Evolutionary conservation across 805 yeast species (phyloP).

Genomic region (Candida incommunis): DNA sequence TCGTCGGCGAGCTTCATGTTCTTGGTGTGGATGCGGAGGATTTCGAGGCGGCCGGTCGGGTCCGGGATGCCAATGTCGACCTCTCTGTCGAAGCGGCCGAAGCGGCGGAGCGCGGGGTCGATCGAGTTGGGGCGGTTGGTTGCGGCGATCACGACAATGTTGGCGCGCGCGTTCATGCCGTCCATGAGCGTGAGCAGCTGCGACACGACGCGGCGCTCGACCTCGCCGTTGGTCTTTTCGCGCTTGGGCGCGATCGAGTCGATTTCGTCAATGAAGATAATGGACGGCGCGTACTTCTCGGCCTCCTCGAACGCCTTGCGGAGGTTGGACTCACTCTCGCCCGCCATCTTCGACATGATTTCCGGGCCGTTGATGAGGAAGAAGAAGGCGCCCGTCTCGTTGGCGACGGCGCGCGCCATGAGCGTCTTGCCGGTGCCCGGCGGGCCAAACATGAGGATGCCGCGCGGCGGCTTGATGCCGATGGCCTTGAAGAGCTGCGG

Average conservation of each 20-base stretch:
- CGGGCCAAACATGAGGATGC: conserved; percentile 97
- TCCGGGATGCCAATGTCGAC: conserved; percentile 90
- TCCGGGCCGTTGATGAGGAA: conserved; percentile 98
- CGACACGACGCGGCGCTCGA: conserved; percentile 97
- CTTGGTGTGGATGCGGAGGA: conserved; percentile 92
- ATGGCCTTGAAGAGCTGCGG: conserved; percentile 95
- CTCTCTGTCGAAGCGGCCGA: conserved; percentile 77
- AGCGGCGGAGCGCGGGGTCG: conserved; percentile 75
- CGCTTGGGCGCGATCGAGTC: conserved; percentile 99
- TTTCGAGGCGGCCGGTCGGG: conserved; percentile 96
- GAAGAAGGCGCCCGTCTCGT: conserved; percentile 98
- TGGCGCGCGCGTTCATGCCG: conserved; percentile 98
- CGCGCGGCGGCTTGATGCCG: conserved; percentile 97
- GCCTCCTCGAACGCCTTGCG: conserved; percentile 99
- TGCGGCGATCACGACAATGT: conserved; percentile 96
- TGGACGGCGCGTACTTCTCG: conserved; percentile 95
- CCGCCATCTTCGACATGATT: conserved; percentile 99
- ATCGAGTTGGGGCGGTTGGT: conserved; percentile 83
- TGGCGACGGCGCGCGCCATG: conserved; percentile 99
- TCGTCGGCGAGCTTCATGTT: conserved; percentile 94
- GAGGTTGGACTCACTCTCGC: conserved; percentile 93
- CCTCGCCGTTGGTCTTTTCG: conserved; percentile 99
- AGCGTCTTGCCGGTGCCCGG: conserved; percentile 99
- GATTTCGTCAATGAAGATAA: conserved; percentile 95
- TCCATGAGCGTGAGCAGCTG: conserved; percentile 97